These are phyloP conservation scores for Auricularia auricula-judae DNA, from an alignment of 768 basidiomycete species.

Conservation along the genomic window DNA sequence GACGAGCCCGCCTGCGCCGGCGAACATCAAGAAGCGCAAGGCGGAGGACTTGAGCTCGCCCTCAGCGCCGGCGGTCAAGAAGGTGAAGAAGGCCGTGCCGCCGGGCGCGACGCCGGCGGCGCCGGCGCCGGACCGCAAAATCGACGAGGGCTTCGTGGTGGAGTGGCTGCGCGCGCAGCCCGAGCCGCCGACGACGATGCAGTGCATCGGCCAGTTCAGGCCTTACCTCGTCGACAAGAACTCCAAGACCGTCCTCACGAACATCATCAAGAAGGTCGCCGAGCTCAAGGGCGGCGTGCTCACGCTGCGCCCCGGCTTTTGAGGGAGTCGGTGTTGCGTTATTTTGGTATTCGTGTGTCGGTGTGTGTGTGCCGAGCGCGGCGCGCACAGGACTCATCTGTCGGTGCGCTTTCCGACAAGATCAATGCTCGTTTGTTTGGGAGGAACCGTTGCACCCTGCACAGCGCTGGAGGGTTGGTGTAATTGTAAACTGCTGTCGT, in stretches of 20 bases:
- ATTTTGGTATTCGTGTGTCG: background rate
- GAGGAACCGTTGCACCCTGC: background rate
- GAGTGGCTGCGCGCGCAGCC: slow-evolving; percentile 59
- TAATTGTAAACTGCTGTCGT: too few relatives aligned
- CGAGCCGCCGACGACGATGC: slow-evolving; percentile 60
- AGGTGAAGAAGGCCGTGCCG: slow-evolving; percentile 30
- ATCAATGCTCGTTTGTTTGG: too few relatives aligned
- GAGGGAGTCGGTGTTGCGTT: background rate
- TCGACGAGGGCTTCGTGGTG: slow-evolving; percentile 47
- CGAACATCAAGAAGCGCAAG: background rate
- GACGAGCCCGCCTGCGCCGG: slow-evolving; percentile 31
- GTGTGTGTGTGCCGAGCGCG: background rate
- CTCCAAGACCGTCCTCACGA: slow-evolving; percentile 67
- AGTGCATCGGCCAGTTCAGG: slow-evolving; percentile 73
- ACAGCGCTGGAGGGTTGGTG: too few relatives aligned
- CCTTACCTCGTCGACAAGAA: slow-evolving; percentile 58
- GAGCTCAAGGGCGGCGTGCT: slow-evolving; percentile 56
- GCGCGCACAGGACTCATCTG: too few relatives aligned
- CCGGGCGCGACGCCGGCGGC: slow-evolving; percentile 1
- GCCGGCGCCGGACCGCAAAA: slow-evolving; percentile 21
- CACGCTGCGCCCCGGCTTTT: slow-evolving; percentile 29
- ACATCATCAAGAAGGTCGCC: slow-evolving; percentile 70
- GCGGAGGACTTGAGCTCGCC: slow-evolving; percentile 7
- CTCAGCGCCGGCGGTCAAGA: slow-evolving; percentile 20
- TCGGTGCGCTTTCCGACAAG: too few relatives aligned